Evolutionary conservation across 768 basidiomycete species (phyloP).

Genomic region (Suillus tomentosus): DNA sequence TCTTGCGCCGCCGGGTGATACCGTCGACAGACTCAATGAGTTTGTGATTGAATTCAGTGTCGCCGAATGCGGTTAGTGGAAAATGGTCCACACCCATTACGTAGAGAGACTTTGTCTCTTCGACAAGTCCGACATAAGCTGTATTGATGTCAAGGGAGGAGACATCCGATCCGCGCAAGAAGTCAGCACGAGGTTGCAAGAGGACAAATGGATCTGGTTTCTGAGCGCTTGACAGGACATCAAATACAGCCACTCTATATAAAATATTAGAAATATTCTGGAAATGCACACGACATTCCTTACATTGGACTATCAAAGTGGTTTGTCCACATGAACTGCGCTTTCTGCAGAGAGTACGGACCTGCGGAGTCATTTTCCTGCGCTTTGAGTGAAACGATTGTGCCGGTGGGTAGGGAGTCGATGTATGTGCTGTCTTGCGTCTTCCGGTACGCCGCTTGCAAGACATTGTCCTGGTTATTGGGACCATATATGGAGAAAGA

Average conservation of each 20-base stretch:
- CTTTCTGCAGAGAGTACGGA: conserved; percentile 33
- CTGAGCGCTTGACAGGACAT: conserved; percentile 55
- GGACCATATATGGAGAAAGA: conserved; percentile 93
- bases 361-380: conserved; percentile 27
- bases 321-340: conserved; percentile 57
- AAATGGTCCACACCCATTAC: conserved; percentile 83
- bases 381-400: conserved; percentile 73
- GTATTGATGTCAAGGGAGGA: conserved; percentile 45
- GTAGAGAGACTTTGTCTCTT: conserved; percentile 72
- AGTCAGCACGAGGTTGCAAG: conserved; percentile 82
- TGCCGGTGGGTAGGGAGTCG: conserved; percentile 78
- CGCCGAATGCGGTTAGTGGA: conserved; percentile 79
- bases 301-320: conserved; percentile 71
- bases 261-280: conserved; percentile 1
- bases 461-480: conserved; percentile 77
- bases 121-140: conserved; percentile 82
- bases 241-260: conserved; percentile 81
- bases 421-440: conserved; percentile 82
- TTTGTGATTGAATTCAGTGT: conserved; percentile 39
- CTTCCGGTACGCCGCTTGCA: conserved; percentile 72
- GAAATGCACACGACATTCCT: conserved; percentile 26
- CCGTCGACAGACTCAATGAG: conserved; percentile 46
- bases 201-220: conserved; percentile 74
- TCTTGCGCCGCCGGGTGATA: conserved; percentile 46
- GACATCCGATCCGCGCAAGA: conserved; percentile 55